These are phyloP conservation scores for Pyricularia sp. DNA, from an alignment of 2,329 filamentous ascomycete genomes.

Conservation along the genomic window DNA sequence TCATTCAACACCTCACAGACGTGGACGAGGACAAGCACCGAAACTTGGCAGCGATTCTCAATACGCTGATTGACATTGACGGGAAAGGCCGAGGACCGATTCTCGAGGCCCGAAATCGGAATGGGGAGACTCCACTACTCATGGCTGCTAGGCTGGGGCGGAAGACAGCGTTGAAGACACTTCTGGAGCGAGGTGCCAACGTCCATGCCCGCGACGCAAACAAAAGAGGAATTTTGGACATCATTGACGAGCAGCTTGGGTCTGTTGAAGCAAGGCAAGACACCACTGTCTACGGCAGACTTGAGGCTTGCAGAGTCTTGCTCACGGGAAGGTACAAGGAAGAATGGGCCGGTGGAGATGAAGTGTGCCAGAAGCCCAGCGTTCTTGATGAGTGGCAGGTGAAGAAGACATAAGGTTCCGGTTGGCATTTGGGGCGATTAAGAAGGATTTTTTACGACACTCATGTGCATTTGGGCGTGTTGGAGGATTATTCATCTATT, in stretches of 20 bases:
- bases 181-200: slow-evolving; percentile 27
- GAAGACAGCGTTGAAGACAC: slow-evolving; percentile 38
- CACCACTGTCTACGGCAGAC: slow-evolving; percentile 19
- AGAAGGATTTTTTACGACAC: not conserved
- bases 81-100: slow-evolving; percentile 25
- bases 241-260: slow-evolving; percentile 13
- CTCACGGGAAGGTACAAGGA: slow-evolving; percentile 13
- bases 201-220: slow-evolving; percentile 19
- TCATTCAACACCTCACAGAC: slow-evolving; percentile 38
- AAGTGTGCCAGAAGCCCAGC: slow-evolving; percentile 2
- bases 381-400: slow-evolving; percentile 3
- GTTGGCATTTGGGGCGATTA: not conserved
- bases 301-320: slow-evolving; percentile 21
- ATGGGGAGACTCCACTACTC: slow-evolving; percentile 46
- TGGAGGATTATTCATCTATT: not conserved
- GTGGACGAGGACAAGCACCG: slow-evolving; percentile 37
- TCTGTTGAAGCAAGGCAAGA: slow-evolving; percentile 11
- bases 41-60: slow-evolving; percentile 34
- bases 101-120: slow-evolving; percentile 40
- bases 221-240: slow-evolving; percentile 23
- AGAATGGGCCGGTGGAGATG: slow-evolving; percentile 3
- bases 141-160: slow-evolving; percentile 42
- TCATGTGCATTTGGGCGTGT: not conserved
- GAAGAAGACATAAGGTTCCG: not conserved
- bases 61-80: slow-evolving; percentile 25